Evolutionary conservation across 495 filamentous ascomycete species (phyloP), one percentile per base, ranked within the genome.

Genomic region (Xylaria palmicola): DNA sequence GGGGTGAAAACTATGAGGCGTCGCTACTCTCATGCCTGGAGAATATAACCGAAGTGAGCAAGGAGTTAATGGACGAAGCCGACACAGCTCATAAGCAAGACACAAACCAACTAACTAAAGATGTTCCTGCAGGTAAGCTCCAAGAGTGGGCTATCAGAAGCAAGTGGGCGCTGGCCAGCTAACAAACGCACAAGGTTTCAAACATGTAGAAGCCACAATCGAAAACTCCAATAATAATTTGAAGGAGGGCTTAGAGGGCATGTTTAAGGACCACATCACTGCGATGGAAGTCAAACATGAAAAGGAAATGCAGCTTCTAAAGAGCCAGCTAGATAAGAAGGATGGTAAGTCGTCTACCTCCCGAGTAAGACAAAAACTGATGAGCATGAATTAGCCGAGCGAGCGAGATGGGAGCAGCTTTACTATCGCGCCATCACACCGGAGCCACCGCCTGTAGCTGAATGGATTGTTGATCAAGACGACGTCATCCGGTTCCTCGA

Each of bases 291-390:
- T 10, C n/a, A 51, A 29, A 22, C 29, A 51, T 13, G 29, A 32
- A 29, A 51, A 51, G 29, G 48, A 51, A 51, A 51, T 34, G 17
- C 48, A 51, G n/a, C 48, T 36, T 51, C 48, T 51, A 0, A n/a
- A 22, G 9, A 27, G 17, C 12, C n/a, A 51, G 27, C 32, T 51
- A 17, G 48, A 51, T n/a, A 32, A 51, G 13, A n/a, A 29, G 36
- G 48, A 51, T 13, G 48, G 48, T 51, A 51, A 51, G 48, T 6
- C 17, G 17, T 41, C 15, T 41, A 41, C 4, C 15, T 22, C n/a
- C 30, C 1, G 15, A 13, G 1, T 0, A 30, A 5, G 1, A 30
- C 10, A 4, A 7, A 49, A 4, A 49, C 24, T 49, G 13, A 30
- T 1, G 6, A 49, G 6, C 19, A 2, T 12, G 1, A 30, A 8